These are phyloP conservation scores for Arabidopsis suecica DNA, from an alignment of 345 rosid genomes.

Conservation along the genomic window DNA sequence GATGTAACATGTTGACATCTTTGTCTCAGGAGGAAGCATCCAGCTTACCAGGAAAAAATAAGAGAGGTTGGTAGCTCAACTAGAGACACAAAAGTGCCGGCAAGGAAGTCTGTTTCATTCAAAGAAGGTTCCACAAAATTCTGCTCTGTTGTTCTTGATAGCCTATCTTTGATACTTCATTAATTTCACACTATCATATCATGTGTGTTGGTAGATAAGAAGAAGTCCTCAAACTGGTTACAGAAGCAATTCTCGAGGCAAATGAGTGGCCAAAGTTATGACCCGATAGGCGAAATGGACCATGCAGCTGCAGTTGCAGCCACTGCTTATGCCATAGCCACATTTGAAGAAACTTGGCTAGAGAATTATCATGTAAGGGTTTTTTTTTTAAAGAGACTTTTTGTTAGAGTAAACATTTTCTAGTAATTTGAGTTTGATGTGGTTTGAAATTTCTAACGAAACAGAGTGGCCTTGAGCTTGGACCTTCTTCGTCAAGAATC, in stretches of 20 bases:
- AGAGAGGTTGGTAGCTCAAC: slow-evolving; percentile 21
- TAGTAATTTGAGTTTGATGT: neutral
- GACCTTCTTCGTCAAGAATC: slow-evolving; percentile 38
- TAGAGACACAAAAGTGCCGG: slow-evolving; percentile 35
- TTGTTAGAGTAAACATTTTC: neutral
- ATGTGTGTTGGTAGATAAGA: slow-evolving; percentile 39
- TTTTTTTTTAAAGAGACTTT: neutral
- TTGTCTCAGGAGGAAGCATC: slow-evolving; percentile 39
- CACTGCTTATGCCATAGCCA: slow-evolving; percentile 45
- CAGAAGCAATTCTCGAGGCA: slow-evolving; percentile 44
- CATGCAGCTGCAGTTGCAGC: slow-evolving; percentile 47
- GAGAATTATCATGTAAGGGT: slow-evolving; percentile 33
- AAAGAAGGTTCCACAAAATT: slow-evolving; percentile 40
- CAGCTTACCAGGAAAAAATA: slow-evolving; percentile 12
- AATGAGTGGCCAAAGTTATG: slow-evolving; percentile 40
- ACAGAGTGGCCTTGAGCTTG: slow-evolving; percentile 38
- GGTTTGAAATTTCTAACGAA: slow-evolving; percentile 1
- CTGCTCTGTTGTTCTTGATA: neutral
- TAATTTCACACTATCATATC: neutral
- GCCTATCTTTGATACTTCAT: slow-evolving; percentile 18
- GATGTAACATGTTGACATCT: slow-evolving; percentile 1
- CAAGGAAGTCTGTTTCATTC: slow-evolving; percentile 47
- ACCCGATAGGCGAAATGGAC: slow-evolving; percentile 41
- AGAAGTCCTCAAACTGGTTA: slow-evolving; percentile 39
- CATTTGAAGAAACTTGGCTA: slow-evolving; percentile 34